Evolutionary conservation across 257 asterid genomes (phyloP).

Genomic region (Solanum pinnatisectum): DNA sequence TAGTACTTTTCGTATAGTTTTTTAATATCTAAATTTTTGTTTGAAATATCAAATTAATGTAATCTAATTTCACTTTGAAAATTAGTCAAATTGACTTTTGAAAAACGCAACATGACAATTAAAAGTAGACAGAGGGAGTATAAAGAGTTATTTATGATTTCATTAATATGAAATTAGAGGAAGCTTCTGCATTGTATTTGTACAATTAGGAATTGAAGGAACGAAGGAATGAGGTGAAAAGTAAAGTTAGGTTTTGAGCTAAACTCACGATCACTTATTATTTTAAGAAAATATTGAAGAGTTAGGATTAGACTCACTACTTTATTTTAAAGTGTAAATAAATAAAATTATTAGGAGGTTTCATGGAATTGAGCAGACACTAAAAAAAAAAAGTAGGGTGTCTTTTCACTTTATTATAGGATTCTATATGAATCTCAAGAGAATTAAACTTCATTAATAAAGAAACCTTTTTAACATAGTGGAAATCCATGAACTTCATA

Average conservation of each 20-base stretch:
- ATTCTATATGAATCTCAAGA: neutral
- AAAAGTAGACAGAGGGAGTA: no score
- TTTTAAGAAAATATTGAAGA: neutral
- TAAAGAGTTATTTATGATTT: neutral
- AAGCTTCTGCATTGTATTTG: neutral
- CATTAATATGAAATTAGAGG: neutral
- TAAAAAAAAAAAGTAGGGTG: neutral
- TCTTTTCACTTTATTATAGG: neutral
- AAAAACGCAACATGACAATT: no score
- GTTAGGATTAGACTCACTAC: neutral
- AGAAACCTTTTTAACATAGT: neutral
- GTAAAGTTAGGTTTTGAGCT: no score
- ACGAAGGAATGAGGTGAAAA: neutral
- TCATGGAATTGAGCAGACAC: neutral
- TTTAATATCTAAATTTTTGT: no score
- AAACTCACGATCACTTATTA: neutral
- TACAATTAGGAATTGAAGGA: no score
- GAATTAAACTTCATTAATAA: neutral
- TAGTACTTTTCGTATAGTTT: no score
- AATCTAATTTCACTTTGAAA: no score
- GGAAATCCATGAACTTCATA: neutral
- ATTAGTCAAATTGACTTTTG: no score
- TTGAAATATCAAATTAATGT: no score
- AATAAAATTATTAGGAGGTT: neutral
- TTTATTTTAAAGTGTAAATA: neutral